Conservation (phyloP, 768 basidiomycete genomes). For the Tulasnella sp. region DNA sequence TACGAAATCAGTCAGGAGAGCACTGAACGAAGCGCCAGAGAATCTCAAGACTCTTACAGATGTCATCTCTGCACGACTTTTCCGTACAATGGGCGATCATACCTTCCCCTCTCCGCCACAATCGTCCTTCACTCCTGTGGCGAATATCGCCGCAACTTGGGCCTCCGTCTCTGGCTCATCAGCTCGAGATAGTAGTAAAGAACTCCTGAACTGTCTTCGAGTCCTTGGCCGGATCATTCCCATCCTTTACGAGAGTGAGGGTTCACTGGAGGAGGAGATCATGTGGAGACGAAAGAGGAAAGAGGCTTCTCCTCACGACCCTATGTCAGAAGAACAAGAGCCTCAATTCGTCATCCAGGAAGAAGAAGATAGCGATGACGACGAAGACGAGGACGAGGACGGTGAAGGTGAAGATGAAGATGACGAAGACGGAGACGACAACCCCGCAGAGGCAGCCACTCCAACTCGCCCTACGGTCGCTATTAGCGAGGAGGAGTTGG, state of each 20-base stretch:
- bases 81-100: conserved; percentile 71
- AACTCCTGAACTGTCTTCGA: conserved; percentile 88
- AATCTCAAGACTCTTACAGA: conserved; percentile 80
- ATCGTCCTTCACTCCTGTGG: conserved; percentile 51
- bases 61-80: conserved; percentile 62
- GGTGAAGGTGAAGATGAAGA: conserved; percentile 27
- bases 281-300: conserved; percentile 64
- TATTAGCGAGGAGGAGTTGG: conserved; percentile 40
- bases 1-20: conserved; percentile 62
- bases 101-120: conserved; percentile 64
- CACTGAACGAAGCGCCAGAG: conserved; percentile 75
- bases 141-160: conserved; percentile 53
- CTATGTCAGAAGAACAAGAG: conserved; percentile 29
- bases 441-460: conserved; percentile 25
- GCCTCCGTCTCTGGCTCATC: conserved; percentile 13
- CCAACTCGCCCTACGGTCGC: conserved; percentile 30
- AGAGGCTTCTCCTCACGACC: conserved; percentile 30
- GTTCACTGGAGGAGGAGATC: conserved; percentile 73
- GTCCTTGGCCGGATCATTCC: conserved; percentile 85
- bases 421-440: background rate
- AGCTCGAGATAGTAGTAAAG: conserved; percentile 69
- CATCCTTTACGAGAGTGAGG: conserved; percentile 74
- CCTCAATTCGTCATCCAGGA: conserved; percentile 78
- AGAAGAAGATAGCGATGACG: conserved; percentile 57
- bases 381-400: conserved; percentile 19